Conservation (phyloP, 78 protist genomes). For the Polysphondylium violaceum region DNA sequence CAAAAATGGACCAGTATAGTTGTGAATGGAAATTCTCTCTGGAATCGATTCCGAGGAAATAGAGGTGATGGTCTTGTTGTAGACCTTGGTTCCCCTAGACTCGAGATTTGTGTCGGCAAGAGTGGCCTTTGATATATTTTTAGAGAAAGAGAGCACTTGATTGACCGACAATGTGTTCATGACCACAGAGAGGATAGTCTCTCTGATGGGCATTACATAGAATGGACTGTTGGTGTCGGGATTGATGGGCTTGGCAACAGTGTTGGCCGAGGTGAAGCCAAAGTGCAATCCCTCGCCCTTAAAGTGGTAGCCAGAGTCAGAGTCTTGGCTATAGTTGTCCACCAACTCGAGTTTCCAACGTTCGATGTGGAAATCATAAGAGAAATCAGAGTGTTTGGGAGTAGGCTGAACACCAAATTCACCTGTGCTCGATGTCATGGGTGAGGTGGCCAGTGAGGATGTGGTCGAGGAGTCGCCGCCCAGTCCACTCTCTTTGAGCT, state of each 20-base stretch:
- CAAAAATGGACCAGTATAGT: slow-evolving; percentile 55
- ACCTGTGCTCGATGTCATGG: not conserved
- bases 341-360: slow-evolving; percentile 33
- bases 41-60: slow-evolving; percentile 52
- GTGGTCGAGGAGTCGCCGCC: too few species aligned
- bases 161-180: slow-evolving; percentile 15
- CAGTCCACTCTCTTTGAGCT: too few species aligned
- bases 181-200: slow-evolving; percentile 40
- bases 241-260: slow-evolving; percentile 43
- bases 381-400: slow-evolving; percentile 24
- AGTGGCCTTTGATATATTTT: not conserved
- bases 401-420: slow-evolving; percentile 9
- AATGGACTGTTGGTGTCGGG: not conserved
- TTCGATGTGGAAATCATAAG: slow-evolving; percentile 75
- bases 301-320: slow-evolving; percentile 48
- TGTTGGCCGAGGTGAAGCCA: slow-evolving; percentile 68
- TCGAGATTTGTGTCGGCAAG: slow-evolving; percentile 4
- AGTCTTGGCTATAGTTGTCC: slow-evolving; percentile 22
- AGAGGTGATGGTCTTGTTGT: slow-evolving; percentile 54
- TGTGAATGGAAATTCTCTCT: slow-evolving; percentile 47
- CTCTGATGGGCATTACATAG: slow-evolving; percentile 58
- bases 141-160: slow-evolving; percentile 18
- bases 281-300: slow-evolving; percentile 65
- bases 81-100: not conserved
- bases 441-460: too few species aligned